Conservation (phyloP, 75 land plant genomes). For the Isoetes taiwanensis region DNA sequence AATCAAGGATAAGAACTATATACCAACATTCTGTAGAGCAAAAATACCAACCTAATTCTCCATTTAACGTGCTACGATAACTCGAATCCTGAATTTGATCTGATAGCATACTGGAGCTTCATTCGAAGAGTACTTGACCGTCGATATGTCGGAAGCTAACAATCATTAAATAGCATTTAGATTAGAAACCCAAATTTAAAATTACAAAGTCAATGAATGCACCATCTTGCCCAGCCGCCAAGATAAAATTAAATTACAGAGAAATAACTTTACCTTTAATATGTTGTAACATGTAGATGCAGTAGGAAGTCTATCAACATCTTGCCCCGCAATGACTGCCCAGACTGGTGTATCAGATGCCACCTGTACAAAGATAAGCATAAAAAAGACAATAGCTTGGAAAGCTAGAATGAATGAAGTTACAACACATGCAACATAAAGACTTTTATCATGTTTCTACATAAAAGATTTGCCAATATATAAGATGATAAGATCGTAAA, state of each 20-base stretch:
- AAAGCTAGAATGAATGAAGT: not conserved
- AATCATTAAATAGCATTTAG: not conserved
- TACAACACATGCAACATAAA: not conserved
- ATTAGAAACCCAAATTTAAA: not conserved
- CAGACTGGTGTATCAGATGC: conserved; percentile 68
- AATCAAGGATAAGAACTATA: too few species aligned
- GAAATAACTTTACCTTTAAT: conserved; percentile 46
- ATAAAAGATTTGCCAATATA: too few species aligned
- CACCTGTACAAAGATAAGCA: conserved; percentile 35
- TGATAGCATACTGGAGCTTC: conserved; percentile 81
- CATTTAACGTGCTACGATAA: too few species aligned
- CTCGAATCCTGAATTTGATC: conserved; percentile 86
- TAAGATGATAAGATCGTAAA: not conserved
- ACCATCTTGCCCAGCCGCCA: not conserved
- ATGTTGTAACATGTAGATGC: conserved; percentile 97
- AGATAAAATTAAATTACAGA: not conserved
- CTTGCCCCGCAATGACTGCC: conserved; percentile 83
- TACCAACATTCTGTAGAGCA: too few species aligned
- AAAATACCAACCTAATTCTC: too few species aligned
- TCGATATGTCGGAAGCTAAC: conserved; percentile 83
- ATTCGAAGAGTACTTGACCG: conserved; percentile 49
- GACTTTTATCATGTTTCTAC: not conserved
- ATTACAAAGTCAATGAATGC: not conserved
- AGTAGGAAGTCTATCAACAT: conserved; percentile 90
- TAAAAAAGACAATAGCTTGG: not conserved